Conservation (phyloP, 306 rosid genomes). For the Pyrus bretschneideri region DNA sequence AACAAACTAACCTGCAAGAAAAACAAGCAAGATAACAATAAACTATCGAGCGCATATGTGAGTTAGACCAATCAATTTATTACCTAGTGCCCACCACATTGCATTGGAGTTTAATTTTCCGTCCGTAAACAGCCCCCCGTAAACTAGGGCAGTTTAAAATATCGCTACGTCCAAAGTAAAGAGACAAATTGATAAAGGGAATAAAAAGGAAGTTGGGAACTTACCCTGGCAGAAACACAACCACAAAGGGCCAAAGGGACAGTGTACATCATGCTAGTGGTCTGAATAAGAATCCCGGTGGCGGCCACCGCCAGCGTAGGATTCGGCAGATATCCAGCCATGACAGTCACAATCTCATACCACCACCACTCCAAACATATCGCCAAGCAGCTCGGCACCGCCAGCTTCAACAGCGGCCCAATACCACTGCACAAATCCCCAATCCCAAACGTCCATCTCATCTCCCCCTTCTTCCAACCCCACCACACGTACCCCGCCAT, state of each 20-base stretch:
- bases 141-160: too few relatives aligned
- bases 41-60: too few relatives aligned
- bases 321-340: conserved; percentile 76
- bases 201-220: neutral
- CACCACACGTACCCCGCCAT: conserved; percentile 60
- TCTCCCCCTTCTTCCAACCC: conserved; percentile 26
- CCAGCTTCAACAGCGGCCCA: conserved; percentile 52
- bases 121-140: too few relatives aligned
- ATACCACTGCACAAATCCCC: conserved; percentile 42
- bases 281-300: conserved; percentile 93
- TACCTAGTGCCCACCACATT: too few relatives aligned
- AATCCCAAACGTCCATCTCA: conserved; percentile 41
- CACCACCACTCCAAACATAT: conserved; percentile 99
- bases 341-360: conserved; percentile 84
- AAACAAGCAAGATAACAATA: too few relatives aligned
- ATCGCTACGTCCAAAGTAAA: too few relatives aligned
- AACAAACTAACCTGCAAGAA: too few relatives aligned
- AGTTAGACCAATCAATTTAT: too few relatives aligned
- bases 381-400: conserved; percentile 84
- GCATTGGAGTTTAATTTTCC: too few relatives aligned
- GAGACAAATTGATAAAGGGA: too few relatives aligned
- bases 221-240: conserved; percentile 89
- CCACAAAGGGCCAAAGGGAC: conserved; percentile 97
- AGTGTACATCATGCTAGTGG: conserved; percentile 97
- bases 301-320: conserved; percentile 83